These are phyloP conservation scores for Gryganskiella cystojenkinii DNA, from an alignment of 192 early-diverging fungal species.

Conservation along the genomic window DNA sequence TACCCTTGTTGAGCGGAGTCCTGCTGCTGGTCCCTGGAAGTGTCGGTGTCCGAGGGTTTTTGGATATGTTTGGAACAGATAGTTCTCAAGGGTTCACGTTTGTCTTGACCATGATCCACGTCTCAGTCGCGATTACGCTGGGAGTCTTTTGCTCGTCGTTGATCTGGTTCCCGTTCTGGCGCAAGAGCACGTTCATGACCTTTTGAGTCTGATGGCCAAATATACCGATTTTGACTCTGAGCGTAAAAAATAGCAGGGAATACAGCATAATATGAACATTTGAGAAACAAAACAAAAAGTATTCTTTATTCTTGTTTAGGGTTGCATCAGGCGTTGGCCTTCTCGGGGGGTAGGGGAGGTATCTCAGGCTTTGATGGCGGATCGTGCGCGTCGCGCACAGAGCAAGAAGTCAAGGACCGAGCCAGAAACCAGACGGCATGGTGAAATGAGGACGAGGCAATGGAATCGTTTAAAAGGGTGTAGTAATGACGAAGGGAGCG, in stretches of 20 bases:
- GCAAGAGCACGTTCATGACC: slow-evolving; percentile 47
- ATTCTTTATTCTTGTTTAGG: too few species aligned
- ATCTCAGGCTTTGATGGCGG: too few species aligned
- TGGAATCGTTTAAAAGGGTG: too few species aligned
- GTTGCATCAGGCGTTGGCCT: too few species aligned
- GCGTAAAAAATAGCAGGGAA: background rate
- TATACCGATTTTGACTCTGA: too few species aligned
- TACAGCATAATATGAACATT: background rate
- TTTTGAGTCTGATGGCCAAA: slow-evolving; percentile 24
- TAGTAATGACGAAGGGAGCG: too few species aligned
- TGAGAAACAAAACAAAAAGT: background rate
- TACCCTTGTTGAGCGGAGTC: slow-evolving; percentile 54
- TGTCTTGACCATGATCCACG: slow-evolving; percentile 54
- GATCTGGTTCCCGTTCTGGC: slow-evolving; percentile 53
- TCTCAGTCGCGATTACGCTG: slow-evolving; percentile 50
- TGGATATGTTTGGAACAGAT: slow-evolving; percentile 49
- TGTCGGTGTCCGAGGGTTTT: slow-evolving; percentile 50
- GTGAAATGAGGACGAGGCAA: too few species aligned
- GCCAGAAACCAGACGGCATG: too few species aligned
- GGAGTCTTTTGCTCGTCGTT: slow-evolving; percentile 51
- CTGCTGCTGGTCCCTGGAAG: slow-evolving; percentile 54
- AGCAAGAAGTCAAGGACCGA: too few species aligned
- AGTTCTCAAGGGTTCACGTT: slow-evolving; percentile 38
- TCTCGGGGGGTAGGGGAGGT: too few species aligned
- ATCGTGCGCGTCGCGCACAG: too few species aligned